These are phyloP conservation scores for Phyllosticta capitalensis DNA, from an alignment of 2,329 filamentous ascomycete genomes.

Conservation along the genomic window DNA sequence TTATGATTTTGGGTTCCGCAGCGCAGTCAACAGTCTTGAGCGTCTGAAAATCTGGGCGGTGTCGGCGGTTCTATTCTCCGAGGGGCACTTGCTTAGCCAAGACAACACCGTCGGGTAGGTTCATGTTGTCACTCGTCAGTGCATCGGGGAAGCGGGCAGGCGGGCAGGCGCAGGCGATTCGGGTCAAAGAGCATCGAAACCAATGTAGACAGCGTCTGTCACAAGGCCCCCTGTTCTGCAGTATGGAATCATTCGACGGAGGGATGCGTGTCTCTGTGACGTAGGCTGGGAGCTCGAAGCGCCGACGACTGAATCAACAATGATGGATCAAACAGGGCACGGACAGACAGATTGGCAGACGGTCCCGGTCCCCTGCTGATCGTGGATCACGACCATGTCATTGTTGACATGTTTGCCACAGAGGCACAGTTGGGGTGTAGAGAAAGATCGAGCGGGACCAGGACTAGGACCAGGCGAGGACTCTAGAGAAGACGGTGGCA, in stretches of 20 bases:
- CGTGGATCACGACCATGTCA: too few species aligned
- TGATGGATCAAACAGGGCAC: too few species aligned
- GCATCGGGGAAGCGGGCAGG: neutral
- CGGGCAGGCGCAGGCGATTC: neutral
- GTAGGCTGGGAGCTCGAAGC: neutral
- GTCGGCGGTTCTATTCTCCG: neutral
- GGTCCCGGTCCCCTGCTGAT: too few species aligned
- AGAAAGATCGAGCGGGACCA: too few species aligned
- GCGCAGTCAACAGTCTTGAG: neutral
- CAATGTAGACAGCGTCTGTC: neutral
- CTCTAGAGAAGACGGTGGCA: too few species aligned
- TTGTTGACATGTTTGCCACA: too few species aligned
- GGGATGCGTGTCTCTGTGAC: neutral
- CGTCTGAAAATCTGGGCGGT: neutral
- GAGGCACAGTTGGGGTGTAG: too few species aligned
- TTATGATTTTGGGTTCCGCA: neutral
- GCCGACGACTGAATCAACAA: neutral
- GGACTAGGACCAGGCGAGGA: too few species aligned
- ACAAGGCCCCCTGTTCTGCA: neutral
- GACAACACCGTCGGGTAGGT: neutral
- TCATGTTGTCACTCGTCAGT: neutral
- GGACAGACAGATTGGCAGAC: too few species aligned
- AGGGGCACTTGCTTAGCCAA: neutral
- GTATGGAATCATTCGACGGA: neutral
- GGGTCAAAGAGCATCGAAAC: neutral